Conservation (phyloP, 2,329 filamentous ascomycete genomes). For the Colletotrichum sublineola region DNA sequence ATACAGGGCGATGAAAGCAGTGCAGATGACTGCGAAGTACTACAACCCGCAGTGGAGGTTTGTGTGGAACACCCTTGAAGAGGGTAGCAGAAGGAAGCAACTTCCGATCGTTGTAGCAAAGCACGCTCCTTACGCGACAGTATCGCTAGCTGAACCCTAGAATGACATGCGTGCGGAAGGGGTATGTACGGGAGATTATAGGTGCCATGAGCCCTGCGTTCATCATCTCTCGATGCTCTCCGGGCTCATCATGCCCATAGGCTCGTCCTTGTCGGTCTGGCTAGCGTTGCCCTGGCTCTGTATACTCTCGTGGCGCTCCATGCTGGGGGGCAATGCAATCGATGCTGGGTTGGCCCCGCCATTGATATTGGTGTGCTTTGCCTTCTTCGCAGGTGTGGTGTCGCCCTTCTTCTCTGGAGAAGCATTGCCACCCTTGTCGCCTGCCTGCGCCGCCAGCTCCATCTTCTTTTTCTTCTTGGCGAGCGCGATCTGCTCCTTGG, state of each 20-base stretch:
- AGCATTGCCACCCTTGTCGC: constrained; percentile 59
- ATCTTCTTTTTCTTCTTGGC: constrained; percentile 91
- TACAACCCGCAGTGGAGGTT: not conserved
- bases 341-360: constrained; percentile 56
- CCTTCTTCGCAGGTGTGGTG: constrained; percentile 65
- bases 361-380: constrained; percentile 57
- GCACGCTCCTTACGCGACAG: not conserved
- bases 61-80: not conserved
- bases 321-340: constrained; percentile 59
- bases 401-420: constrained; percentile 53
- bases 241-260: constrained; percentile 85
- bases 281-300: constrained; percentile 70
- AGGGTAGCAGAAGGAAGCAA: no score
- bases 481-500: constrained; percentile 84
- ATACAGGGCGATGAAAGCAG: constrained; percentile 10
- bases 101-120: not conserved
- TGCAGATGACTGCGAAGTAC: not conserved
- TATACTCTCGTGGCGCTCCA: constrained; percentile 71
- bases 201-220: not conserved
- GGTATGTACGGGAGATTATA: constrained; percentile 21
- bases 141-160: not conserved
- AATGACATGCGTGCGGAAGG: constrained; percentile 9
- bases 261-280: constrained; percentile 77
- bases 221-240: constrained; percentile 72
- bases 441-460: constrained; percentile 67